These are phyloP conservation scores for Termitomyces eurrhizus DNA, from an alignment of 768 basidiomycete genomes.

Conservation along the genomic window DNA sequence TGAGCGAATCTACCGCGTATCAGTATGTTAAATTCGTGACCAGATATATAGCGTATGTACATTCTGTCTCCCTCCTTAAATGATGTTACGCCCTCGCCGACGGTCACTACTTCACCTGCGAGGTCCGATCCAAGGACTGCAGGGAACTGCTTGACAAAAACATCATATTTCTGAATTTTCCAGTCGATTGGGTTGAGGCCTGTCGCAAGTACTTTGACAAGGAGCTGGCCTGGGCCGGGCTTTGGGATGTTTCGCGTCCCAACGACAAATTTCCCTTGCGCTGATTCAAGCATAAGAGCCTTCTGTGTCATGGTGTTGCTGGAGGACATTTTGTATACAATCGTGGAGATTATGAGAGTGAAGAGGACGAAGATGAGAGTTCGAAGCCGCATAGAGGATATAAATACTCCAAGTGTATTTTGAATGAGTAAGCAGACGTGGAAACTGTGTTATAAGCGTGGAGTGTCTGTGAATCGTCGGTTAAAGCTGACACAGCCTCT, in stretches of 20 bases:
- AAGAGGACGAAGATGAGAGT: not conserved
- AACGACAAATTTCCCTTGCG: slow-evolving; percentile 18
- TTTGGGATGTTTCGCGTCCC: slow-evolving; percentile 12
- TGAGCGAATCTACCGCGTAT: slow-evolving; percentile 31
- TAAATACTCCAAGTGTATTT: not conserved
- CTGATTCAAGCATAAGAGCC: slow-evolving; percentile 19
- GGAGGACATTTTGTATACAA: slow-evolving; percentile 11
- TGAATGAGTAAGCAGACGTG: slow-evolving; percentile 3
- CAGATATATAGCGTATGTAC: slow-evolving; percentile 24
- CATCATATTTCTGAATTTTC: slow-evolving; percentile 40
- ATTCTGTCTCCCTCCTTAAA: slow-evolving; percentile 53
- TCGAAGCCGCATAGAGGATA: not conserved
- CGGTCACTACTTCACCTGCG: slow-evolving; percentile 46
- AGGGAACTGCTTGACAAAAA: slow-evolving; percentile 39
- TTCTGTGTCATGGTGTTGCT: slow-evolving; percentile 17
- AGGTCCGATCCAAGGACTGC: slow-evolving; percentile 45
- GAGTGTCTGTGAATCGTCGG: not conserved
- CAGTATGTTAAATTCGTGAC: not conserved
- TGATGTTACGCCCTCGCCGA: slow-evolving; percentile 48
- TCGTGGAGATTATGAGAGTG: not conserved
- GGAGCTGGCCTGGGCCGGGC: slow-evolving; percentile 35
- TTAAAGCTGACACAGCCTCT: not conserved
- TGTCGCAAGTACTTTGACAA: slow-evolving; percentile 35
- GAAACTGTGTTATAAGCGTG: not conserved
- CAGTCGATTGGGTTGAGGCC: slow-evolving; percentile 51